Evolutionary conservation across 179 eudicot species (phyloP).

Genomic region (Sideroxylon spinosum): DNA sequence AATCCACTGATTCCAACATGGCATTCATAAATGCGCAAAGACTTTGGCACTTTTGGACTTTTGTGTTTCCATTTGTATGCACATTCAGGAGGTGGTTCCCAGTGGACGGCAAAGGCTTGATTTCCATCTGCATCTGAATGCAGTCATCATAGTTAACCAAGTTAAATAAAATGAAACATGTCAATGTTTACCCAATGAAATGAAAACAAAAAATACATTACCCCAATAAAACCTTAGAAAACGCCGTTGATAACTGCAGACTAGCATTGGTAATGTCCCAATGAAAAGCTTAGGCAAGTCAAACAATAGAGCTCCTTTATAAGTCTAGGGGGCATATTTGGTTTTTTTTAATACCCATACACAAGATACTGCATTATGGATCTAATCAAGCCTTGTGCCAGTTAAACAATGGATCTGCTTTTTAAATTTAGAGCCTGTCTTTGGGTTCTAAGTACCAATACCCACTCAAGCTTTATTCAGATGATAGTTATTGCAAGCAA

Average conservation of each 20-base stretch:
- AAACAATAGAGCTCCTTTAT: not conserved
- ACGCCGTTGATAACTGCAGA: not conserved
- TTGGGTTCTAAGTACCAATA: too few relatives aligned
- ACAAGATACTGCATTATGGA: too few relatives aligned
- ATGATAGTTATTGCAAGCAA: not conserved
- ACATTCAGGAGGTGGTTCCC: slow-evolving; percentile 89
- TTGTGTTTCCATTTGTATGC: slow-evolving; percentile 72
- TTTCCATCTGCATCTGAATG: slow-evolving; percentile 61
- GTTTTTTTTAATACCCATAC: too few relatives aligned
- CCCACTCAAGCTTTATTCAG: not conserved
- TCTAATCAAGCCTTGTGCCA: not conserved
- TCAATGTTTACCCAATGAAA: not conserved
- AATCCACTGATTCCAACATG: slow-evolving; percentile 88
- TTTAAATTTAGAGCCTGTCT: not conserved
- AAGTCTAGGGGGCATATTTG: too few relatives aligned
- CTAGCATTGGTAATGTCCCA: not conserved
- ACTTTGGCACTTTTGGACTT: slow-evolving; percentile 58
- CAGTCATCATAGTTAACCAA: slow-evolving; percentile 4
- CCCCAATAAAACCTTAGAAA: not conserved
- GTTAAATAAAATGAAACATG: not conserved
- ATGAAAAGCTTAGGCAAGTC: not conserved
- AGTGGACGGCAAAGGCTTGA: slow-evolving; percentile 82
- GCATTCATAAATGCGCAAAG: slow-evolving; percentile 91
- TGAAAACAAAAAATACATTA: not conserved
- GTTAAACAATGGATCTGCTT: not conserved